These are phyloP conservation scores for Dimargaris cristalligena DNA, from an alignment of 192 early-diverging fungal genomes.

Conservation along the genomic window DNA sequence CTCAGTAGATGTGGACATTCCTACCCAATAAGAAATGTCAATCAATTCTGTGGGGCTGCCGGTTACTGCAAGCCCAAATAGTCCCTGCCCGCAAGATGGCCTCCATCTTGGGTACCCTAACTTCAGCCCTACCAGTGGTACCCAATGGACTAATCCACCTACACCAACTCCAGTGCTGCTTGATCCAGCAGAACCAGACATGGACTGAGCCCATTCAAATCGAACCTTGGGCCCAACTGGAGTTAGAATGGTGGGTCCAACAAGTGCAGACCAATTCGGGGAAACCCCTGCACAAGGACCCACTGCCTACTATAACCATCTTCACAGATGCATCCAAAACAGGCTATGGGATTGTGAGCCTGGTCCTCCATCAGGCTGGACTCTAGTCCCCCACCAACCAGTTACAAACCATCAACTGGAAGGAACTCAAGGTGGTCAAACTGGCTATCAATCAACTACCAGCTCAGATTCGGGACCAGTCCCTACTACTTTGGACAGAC, in stretches of 20 bases:
- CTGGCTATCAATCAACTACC: neutral
- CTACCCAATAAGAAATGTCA: neutral
- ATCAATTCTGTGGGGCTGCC: neutral
- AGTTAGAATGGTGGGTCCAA: no score
- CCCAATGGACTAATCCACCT: neutral
- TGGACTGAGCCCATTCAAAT: neutral
- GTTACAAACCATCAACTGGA: neutral
- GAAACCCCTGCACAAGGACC: neutral
- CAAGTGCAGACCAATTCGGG: no score
- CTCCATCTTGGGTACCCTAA: neutral
- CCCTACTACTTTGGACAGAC: neutral
- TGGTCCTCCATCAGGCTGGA: neutral
- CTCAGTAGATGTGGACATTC: neutral
- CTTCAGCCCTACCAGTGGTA: neutral
- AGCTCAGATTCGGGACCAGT: neutral
- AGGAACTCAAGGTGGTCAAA: no score
- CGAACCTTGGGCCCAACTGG: neutral
- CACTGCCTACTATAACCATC: no score
- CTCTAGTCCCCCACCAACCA: neutral
- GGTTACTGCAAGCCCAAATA: neutral
- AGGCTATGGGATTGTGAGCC: neutral
- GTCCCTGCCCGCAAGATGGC: neutral
- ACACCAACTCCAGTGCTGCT: neutral
- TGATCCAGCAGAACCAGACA: neutral
- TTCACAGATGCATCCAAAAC: neutral